Evolutionary conservation across 768 basidiomycete species (phyloP).

Genomic region (Hypholoma fasciculare): DNA sequence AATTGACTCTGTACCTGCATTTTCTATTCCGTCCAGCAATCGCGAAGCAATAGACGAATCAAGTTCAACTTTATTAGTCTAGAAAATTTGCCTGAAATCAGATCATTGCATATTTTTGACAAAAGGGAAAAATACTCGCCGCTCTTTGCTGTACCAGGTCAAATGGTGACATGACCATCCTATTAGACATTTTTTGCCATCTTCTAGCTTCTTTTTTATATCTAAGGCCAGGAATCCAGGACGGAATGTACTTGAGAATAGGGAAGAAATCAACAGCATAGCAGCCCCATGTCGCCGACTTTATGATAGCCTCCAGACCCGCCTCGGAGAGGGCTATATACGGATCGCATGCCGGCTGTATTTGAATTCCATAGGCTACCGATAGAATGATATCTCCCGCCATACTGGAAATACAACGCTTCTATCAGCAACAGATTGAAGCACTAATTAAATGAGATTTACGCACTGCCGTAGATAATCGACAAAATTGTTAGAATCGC

Average conservation of each 20-base stretch:
- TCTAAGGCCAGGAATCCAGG: conserved; percentile 56
- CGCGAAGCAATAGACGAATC: conserved; percentile 10
- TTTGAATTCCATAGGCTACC: conserved; percentile 42
- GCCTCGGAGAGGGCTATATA: conserved; percentile 35
- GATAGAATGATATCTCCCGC: conserved; percentile 20
- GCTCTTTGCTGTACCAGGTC: conserved; percentile 15
- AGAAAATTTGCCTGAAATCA: neutral
- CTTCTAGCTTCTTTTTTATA: conserved; percentile 48
- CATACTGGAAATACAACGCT: conserved; percentile 12
- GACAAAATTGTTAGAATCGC: conserved; percentile 34
- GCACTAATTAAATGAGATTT: too few species aligned
- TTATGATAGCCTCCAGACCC: conserved; percentile 23
- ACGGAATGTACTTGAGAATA: conserved; percentile 39
- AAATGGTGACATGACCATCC: conserved; percentile 37
- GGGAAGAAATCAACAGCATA: conserved; percentile 41
- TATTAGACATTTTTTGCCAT: conserved; percentile 36
- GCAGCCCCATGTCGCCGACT: conserved; percentile 27
- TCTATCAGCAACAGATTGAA: too few species aligned
- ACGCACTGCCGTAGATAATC: conserved; percentile 13
- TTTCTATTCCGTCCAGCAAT: neutral
- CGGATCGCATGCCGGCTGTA: conserved; percentile 35
- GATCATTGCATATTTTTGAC: neutral
- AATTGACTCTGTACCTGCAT: neutral
- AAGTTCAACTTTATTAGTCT: neutral
- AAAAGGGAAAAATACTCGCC: conserved; percentile 6